Evolutionary conservation across 352 stramenopile genomes (phyloP), one percentile per base, ranked within the genome.

Genomic region (Pythium aphanidermatum): DNA sequence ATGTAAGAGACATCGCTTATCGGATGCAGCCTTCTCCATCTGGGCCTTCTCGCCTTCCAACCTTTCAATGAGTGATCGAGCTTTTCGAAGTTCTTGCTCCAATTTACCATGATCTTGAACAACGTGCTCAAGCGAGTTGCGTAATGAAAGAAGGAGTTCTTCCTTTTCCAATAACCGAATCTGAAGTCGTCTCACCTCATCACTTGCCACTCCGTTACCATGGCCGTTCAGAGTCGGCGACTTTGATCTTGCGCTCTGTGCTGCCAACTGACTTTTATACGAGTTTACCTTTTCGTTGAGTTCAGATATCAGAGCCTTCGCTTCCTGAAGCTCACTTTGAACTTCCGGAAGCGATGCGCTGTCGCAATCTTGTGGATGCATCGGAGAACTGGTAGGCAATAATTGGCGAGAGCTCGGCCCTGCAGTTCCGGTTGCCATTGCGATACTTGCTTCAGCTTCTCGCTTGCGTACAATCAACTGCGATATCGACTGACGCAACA

Each of bases 391-490:
- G n/a, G n/a, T n/a, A n/a, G n/a, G n/a, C n/a, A n/a, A n/a, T n/a
- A n/a, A n/a, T n/a, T n/a, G n/a, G n/a, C n/a, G n/a, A n/a, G n/a
- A n/a, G n/a, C n/a, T n/a, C n/a, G n/a, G n/a, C n/a, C n/a, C n/a
- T n/a, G n/a, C n/a, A 58, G 58, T 17, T 53, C 34, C 20, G 54
- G 69, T 4, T 52, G 53, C 25, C 16, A 69, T 61, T 10, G 51
- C 46, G 34, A 79, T 52, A 11, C 60, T 52, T n/a, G 50, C 34
- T 29, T 73, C 69, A 8, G 45, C 46, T 39, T 65, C 60, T n/a
- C 61, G 65, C 48, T 79, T 74, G 43, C 76, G 66, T 33, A 65
- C 58, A 32, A 84, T 27, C 16, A 81, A 29, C 28, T 55, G 43
- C 23, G 54, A 55, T 20, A 79, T 54, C 8, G 42, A 41, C 27